phyloP scores from a whole-genome alignment of 805 yeast genomes.

The Saccharomyces paradoxus region DNA sequence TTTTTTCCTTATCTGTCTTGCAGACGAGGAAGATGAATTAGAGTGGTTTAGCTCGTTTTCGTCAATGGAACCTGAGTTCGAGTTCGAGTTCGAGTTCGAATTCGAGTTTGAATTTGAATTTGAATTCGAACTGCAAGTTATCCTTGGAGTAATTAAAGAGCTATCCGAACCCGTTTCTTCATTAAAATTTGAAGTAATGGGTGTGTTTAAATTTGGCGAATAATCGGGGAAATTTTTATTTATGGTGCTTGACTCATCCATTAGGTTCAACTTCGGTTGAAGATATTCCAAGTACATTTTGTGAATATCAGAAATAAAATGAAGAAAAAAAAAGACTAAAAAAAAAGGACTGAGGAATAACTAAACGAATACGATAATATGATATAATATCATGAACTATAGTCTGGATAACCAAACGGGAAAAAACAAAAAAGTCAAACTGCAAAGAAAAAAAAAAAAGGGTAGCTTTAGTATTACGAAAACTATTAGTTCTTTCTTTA shows the following conservation, averaged over 20 bases:
- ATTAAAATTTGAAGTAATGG: not conserved
- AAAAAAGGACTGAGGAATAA: not conserved
- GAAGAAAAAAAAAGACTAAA: not conserved
- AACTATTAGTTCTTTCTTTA: not conserved
- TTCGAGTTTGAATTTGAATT: not conserved
- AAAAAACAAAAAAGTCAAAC: not conserved
- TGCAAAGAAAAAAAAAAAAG: not conserved
- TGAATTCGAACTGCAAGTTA: not conserved
- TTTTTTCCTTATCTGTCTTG: constrained; percentile 15
- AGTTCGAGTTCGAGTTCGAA: not conserved
- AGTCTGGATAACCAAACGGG: not conserved
- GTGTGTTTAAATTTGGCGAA: not conserved
- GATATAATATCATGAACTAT: not conserved
- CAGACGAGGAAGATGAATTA: not conserved
- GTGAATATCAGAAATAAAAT: not conserved
- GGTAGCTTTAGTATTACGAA: not conserved
- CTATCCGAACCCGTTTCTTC: not conserved
- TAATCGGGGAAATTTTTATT: not conserved
- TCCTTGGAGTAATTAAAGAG: not conserved
- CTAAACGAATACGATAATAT: not conserved
- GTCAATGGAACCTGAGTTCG: not conserved
- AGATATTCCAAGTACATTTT: not conserved
- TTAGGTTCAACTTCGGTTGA: not conserved
- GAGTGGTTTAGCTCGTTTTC: not conserved
- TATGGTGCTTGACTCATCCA: not conserved